Percentiles rank a stretch among this genome's conserved stretches.
Conservation (phyloP, 495 filamentous ascomycete species). For the Lophiostoma macrostomum region DNA sequence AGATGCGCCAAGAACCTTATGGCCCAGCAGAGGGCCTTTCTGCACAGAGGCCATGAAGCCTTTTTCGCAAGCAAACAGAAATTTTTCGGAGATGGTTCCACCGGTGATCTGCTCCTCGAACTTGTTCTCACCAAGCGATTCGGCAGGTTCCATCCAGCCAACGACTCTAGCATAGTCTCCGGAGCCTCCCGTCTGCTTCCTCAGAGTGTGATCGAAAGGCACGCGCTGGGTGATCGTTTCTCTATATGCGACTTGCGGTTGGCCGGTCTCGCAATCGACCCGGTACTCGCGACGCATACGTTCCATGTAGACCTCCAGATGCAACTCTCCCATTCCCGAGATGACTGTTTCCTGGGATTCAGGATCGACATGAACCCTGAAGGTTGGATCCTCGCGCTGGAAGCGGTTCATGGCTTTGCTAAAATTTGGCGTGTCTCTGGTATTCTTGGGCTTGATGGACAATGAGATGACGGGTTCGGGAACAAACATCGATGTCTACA, state of each 20-base stretch:
- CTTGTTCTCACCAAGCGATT: conserved; percentile 65
- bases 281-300: conserved; percentile 97
- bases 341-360: conserved; percentile 96
- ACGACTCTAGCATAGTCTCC: conserved; percentile 94
- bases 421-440: conserved; percentile 90
- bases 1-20: conserved; percentile 81
- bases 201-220: conserved; percentile 88
- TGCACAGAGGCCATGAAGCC: conserved; percentile 83
- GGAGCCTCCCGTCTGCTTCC: conserved; percentile 93
- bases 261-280: conserved; percentile 91
- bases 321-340: conserved; percentile 96
- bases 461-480: conserved; percentile 97
- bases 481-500: conserved; percentile 86
- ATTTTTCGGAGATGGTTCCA: conserved; percentile 94
- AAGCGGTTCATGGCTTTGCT: conserved; percentile 98
- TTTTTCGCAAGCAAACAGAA: conserved; percentile 91
- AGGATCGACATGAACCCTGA: conserved; percentile 85
- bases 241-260: conserved; percentile 95
- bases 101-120: conserved; percentile 87
- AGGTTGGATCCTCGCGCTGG: conserved; percentile 97
- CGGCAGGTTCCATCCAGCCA: conserved; percentile 88
- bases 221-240: conserved; percentile 80
- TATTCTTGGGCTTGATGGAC: conserved; percentile 94
- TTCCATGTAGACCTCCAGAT: conserved; percentile 96
- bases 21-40: conserved; percentile 88